Conservation (phyloP, 2,329 filamentous ascomycete genomes). For the Immersiporthe knoxdaviesiana region DNA sequence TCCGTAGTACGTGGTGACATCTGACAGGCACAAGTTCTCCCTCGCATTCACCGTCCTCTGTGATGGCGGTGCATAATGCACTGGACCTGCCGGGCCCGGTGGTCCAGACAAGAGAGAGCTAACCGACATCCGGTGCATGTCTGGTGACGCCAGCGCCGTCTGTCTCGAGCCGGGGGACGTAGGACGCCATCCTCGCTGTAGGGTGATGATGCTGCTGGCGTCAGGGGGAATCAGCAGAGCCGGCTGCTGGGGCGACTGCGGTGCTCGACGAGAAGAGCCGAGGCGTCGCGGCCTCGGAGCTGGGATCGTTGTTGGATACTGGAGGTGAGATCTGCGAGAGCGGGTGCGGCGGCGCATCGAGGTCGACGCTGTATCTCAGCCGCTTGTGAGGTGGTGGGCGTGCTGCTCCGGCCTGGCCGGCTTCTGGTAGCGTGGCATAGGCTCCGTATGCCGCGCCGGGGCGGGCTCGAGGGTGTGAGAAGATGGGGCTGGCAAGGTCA, state of each 20-base stretch:
- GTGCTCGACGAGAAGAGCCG: constrained; percentile 35
- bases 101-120: constrained; percentile 64
- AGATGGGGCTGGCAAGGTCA: constrained; percentile 15
- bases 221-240: constrained; percentile 42
- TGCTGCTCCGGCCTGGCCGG: constrained; percentile 4
- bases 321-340: constrained; percentile 19
- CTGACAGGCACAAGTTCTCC: constrained; percentile 28
- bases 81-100: constrained; percentile 39
- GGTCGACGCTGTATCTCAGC: constrained; percentile 28
- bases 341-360: constrained; percentile 19
- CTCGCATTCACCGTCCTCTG: constrained; percentile 28
- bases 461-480: constrained; percentile 16
- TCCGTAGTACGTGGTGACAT: constrained; percentile 62
- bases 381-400: constrained; percentile 26
- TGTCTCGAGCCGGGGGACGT: constrained; percentile 31
- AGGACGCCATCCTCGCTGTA: constrained; percentile 38
- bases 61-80: constrained; percentile 29
- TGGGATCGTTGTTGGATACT: constrained; percentile 10
- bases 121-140: constrained; percentile 59
- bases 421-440: constrained; percentile 11
- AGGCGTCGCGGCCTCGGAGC: constrained; percentile 20
- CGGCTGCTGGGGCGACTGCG: constrained; percentile 4
- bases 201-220: constrained; percentile 45
- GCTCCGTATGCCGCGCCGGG: neutral
- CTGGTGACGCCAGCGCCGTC: constrained; percentile 30